These are phyloP conservation scores for Boletus hoseneyae DNA, from an alignment of 1,284 basidiomycete species.

Conservation along the genomic window DNA sequence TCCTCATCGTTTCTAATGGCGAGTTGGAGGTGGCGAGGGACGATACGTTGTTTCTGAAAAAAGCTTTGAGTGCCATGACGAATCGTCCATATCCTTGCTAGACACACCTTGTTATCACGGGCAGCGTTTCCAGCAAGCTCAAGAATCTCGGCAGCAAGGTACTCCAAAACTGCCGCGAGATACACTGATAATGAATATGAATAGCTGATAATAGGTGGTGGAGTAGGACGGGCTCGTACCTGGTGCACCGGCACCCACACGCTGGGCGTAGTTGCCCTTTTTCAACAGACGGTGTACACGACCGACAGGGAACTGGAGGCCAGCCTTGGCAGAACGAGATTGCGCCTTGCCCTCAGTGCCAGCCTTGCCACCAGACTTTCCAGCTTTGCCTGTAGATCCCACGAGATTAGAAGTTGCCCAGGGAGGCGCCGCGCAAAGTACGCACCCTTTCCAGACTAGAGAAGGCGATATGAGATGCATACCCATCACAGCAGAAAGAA, in stretches of 20 bases:
- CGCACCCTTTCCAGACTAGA: slow-evolving; percentile 50
- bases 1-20: slow-evolving; percentile 89
- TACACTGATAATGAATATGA: slow-evolving; percentile 52
- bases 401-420: slow-evolving; percentile 6
- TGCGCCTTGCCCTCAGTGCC: slow-evolving; percentile 56
- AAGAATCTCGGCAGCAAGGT: slow-evolving; percentile 86
- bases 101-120: slow-evolving; percentile 67
- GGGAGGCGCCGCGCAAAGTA: slow-evolving; percentile 4
- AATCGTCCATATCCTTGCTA: not conserved
- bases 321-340: slow-evolving; percentile 77
- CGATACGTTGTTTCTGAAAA: slow-evolving; percentile 82
- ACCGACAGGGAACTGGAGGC: slow-evolving; percentile 82
- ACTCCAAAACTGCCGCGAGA: slow-evolving; percentile 74
- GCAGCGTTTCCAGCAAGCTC: slow-evolving; percentile 87
- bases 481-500: slow-evolving; percentile 1
- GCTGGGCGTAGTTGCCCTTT: slow-evolving; percentile 81
- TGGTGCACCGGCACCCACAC: slow-evolving; percentile 78
- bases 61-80: not conserved
- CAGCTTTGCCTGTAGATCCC: slow-evolving; percentile 44
- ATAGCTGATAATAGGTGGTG: not conserved
- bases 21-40: slow-evolving; percentile 86
- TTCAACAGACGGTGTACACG: slow-evolving; percentile 89
- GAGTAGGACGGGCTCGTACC: slow-evolving; percentile 43
- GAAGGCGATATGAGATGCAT: slow-evolving; percentile 8
- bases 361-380: slow-evolving; percentile 61